phyloP scores from a whole-genome alignment of 768 basidiomycete genomes.

The Boletus pseudo-olivaceus region DNA sequence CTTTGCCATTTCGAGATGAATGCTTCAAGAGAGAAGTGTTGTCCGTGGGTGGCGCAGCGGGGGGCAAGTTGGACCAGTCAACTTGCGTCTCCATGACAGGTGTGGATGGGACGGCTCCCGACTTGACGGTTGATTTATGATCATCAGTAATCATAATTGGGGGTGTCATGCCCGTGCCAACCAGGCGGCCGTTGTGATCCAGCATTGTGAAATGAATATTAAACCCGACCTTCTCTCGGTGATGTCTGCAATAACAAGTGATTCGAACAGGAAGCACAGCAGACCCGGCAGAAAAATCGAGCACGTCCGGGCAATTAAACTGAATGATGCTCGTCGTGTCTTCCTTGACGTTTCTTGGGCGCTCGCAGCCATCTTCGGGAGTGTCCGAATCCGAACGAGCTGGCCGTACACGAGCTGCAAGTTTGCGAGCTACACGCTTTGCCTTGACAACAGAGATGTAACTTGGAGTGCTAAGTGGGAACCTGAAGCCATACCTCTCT shows the following conservation, averaged over 20 bases:
- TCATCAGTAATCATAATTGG: slow-evolving; percentile 99
- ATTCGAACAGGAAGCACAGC: slow-evolving; percentile 90
- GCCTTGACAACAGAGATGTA: slow-evolving; percentile 45
- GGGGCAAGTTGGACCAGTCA: slow-evolving; percentile 48
- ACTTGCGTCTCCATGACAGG: slow-evolving; percentile 38
- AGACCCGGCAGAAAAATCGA: slow-evolving; percentile 86
- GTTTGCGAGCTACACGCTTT: slow-evolving; percentile 85
- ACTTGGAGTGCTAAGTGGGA: slow-evolving; percentile 5
- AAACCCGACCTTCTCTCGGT: slow-evolving; percentile 95
- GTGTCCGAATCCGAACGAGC: slow-evolving; percentile 74
- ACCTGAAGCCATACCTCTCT: slow-evolving; percentile 60
- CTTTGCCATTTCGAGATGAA: slow-evolving; percentile 42
- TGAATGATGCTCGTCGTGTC: slow-evolving; percentile 85
- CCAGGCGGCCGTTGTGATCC: slow-evolving; percentile 72
- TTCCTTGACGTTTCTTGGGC: slow-evolving; percentile 43
- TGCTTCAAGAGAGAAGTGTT: slow-evolving; percentile 45
- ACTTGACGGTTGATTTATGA: slow-evolving; percentile 73
- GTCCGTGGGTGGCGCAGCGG: slow-evolving; percentile 25
- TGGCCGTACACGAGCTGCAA: slow-evolving; percentile 80
- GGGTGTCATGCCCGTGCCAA: slow-evolving; percentile 77
- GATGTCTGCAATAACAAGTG: slow-evolving; percentile 98
- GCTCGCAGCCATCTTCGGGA: slow-evolving; percentile 52
- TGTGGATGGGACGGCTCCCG: slow-evolving; percentile 28
- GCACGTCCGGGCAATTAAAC: slow-evolving; percentile 89
- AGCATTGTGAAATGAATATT: slow-evolving; percentile 84